Evolutionary conservation across 768 basidiomycete genomes (phyloP).

Genomic region (Phanerochaete carnosa): DNA sequence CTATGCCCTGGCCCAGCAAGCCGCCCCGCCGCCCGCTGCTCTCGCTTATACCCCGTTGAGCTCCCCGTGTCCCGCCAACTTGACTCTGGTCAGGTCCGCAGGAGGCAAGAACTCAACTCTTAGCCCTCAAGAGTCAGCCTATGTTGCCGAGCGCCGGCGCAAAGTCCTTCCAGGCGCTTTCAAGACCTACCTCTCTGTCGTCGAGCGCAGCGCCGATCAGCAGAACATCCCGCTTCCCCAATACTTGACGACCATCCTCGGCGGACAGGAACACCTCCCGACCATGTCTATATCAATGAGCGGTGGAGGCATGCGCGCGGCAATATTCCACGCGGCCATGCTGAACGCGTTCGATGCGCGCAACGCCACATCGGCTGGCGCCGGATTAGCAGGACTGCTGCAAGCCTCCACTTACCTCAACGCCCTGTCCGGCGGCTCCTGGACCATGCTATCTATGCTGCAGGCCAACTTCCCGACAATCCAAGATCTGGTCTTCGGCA

Average conservation of each 20-base stretch:
- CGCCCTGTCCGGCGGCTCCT: slow-evolving; percentile 60
- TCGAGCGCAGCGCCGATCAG: slow-evolving; percentile 25
- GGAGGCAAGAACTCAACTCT: slow-evolving; percentile 21
- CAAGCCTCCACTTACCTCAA: slow-evolving; percentile 51
- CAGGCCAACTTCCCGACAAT: slow-evolving; percentile 62
- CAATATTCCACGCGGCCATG: slow-evolving; percentile 51
- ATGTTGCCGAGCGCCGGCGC: slow-evolving; percentile 32
- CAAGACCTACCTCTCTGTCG: slow-evolving; percentile 36
- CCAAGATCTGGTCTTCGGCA: slow-evolving; percentile 57
- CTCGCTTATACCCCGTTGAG: slow-evolving; percentile 17
- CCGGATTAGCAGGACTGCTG: slow-evolving; percentile 47
- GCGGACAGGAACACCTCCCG: slow-evolving; percentile 23
- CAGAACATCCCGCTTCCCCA: slow-evolving; percentile 22
- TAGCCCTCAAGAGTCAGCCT: slow-evolving; percentile 31
- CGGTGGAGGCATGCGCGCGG: slow-evolving; percentile 58
- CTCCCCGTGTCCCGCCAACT: slow-evolving; percentile 15
- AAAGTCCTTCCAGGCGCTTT: slow-evolving; percentile 38
- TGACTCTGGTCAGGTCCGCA: slow-evolving; percentile 15
- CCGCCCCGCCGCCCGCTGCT: slow-evolving; percentile 9
- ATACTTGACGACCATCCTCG: slow-evolving; percentile 33
- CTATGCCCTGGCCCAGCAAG: not conserved
- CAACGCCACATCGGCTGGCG: slow-evolving; percentile 37
- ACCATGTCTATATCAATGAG: slow-evolving; percentile 47
- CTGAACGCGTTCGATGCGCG: slow-evolving; percentile 45
- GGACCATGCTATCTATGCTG: slow-evolving; percentile 60